Evolutionary conservation across 2,329 filamentous ascomycete genomes (phyloP), one percentile per base, ranked within the genome.

Genomic region (Neofusicoccum laricinum): DNA sequence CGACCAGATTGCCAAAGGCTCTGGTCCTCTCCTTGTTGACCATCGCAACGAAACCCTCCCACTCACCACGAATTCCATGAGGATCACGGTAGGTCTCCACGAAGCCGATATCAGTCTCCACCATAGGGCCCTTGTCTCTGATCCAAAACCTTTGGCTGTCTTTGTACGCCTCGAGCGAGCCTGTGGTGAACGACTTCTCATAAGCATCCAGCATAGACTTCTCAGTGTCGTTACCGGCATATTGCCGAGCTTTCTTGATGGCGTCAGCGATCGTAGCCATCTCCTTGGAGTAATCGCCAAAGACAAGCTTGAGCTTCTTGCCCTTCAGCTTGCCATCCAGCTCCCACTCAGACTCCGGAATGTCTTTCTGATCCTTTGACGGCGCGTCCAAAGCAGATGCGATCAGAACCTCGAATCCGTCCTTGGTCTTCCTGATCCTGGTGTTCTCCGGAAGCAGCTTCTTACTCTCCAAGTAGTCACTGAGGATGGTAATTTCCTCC

Each of bases 21-120:
- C 86, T 86, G 1, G 94, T 99, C 19, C 94, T 88, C 76, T 97
- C 94, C 72, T 94, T 84, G 78, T 98, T 98, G 50, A 98, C 90
- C 77, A 91, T 81, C 66, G 80, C 77, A 6, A 77, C 78, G 58
- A 85, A 82, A 10, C 81, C 83, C 72, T 84, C 79, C 78, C 81
- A 85, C 66, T 85, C 83, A 11, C 81, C 81, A 48, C 83, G 79
- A 17, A 83, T 80, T 21, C 82, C 83, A 65, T 83, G 78, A 2
- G 83, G 83, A 67, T 86, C 84, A 51, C 82, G 75, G 68, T 85
- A 85, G 0, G 83, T 83, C 71, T 85, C 82, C 62, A 85, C 79
- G 70, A 85, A 85, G 6, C 82, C 83, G 65, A 85, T 80, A 53
- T 84, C 82, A 10, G 76, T 79, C 72, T 85, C 84, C 3, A 85